These are phyloP conservation scores for Mycena vitilis DNA, from an alignment of 768 basidiomycete species.

Conservation along the genomic window DNA sequence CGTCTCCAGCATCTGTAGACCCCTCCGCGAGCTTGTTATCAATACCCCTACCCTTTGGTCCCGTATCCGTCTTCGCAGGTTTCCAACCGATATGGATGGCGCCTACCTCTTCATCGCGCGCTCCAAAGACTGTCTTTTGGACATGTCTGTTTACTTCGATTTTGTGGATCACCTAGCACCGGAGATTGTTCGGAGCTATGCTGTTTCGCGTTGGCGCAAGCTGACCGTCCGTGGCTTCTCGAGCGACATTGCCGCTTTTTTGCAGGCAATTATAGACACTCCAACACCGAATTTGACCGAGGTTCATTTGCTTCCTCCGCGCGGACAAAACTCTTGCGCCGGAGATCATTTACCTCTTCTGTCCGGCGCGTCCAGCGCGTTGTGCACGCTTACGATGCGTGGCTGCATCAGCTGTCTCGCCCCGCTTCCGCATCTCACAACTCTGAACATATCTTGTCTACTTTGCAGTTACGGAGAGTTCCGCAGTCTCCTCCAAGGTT, in stretches of 20 bases:
- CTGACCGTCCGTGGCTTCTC: conserved; percentile 12
- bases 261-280: conserved; percentile 6
- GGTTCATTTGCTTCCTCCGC: conserved; percentile 17
- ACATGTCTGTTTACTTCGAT: conserved; percentile 36
- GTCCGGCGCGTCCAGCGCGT: conserved; percentile 5
- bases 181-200: background rate
- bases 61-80: conserved; percentile 34
- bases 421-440: conserved; percentile 28
- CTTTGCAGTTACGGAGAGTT: conserved; percentile 26
- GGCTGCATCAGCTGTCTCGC: conserved; percentile 32
- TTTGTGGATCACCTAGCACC: conserved; percentile 8
- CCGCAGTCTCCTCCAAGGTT: conserved; percentile 26
- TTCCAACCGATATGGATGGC: conserved; percentile 19
- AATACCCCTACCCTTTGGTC: conserved; percentile 46
- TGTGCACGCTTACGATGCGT: conserved; percentile 26
- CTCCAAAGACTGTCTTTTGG: conserved; percentile 39
- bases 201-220: conserved; percentile 20
- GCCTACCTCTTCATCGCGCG: conserved; percentile 41
- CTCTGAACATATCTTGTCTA: conserved; percentile 21
- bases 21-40: conserved; percentile 43
- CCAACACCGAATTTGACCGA: conserved; percentile 18
- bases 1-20: conserved; percentile 43
- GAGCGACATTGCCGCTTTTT: conserved; percentile 9
- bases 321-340: background rate
- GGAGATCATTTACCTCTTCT: conserved; percentile 18